Base-by-base conservation (phyloP, 2,329 filamentous ascomycete species). In the Sphaerostilbella broomeana region DNA sequence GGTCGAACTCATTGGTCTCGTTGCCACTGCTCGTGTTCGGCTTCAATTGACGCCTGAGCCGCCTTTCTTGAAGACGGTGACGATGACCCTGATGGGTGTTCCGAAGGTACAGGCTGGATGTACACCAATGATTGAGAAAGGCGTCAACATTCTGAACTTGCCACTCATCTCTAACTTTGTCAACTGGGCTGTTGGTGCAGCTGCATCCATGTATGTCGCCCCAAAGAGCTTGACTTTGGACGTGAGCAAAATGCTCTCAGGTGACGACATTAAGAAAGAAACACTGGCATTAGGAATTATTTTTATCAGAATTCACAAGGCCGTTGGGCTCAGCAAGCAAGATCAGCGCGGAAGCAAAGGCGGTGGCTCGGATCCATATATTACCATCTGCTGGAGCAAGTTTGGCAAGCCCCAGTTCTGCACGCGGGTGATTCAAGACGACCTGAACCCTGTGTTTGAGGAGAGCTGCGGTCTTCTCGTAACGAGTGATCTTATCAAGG, bases 341-440 rank as follows among this genome's bases (percentile, higher is more conserved):
- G 92, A 98, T 57, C 64, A 67, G 33, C 80, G 86, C 43, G 89
- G 88, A 27, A 89, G 81, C 53, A 75, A 82, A 37, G 84, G 87
- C 13, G 90, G 92, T 22, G 90, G 90, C 30, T 94, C 86, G 35
- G 92, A 98, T 51, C 88, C 90, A 0, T 97, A 97, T 60, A 94
- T 97, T 57, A 95, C 90, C 21, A 73, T 97, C 24, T 83, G 85
- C 27, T 97, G 94, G 69, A 94, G 86, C 54, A 95, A 97, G 61
- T 97, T 95, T 52, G 86, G 85, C 41, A 98, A 98, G 65, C 90
- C 90, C 2, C 94, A 95, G 77, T 97, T 95, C 63, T 95, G 89
- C 62, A 97, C 92, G 2, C 81, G 92, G 33, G 89, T 97, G 36
- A 95, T 97, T 47, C 87, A 90, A 37, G 90, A 97, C 55, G 84